phyloP scores from a whole-genome alignment of 495 filamentous ascomycete genomes.

The Penicillium samsonianum region DNA sequence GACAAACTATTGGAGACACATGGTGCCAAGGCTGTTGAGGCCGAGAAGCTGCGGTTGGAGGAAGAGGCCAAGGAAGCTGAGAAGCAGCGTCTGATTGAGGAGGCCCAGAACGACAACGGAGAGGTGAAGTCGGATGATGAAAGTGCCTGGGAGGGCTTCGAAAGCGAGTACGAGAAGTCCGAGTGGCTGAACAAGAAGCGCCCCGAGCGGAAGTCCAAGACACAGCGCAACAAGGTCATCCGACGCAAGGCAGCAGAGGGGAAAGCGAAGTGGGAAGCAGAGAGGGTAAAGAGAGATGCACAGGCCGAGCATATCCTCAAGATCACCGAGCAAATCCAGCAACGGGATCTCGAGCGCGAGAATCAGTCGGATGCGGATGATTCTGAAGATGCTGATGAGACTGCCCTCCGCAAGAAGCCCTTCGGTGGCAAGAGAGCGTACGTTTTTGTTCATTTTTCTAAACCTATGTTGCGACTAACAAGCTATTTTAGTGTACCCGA shows the following conservation, averaged over 20 bases:
- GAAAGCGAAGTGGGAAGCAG: constrained; percentile 65
- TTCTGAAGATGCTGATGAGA: constrained; percentile 52
- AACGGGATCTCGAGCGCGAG: constrained; percentile 53
- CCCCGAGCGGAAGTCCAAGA: constrained; percentile 78
- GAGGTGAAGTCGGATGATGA: constrained; percentile 77
- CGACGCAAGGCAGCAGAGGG: constrained; percentile 84
- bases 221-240: constrained; percentile 83
- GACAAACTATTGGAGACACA: constrained; percentile 69
- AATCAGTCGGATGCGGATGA: constrained; percentile 55
- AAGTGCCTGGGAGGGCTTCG: constrained; percentile 84
- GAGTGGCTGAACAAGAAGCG: constrained; percentile 68
- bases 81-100: constrained; percentile 50
- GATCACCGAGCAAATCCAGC: constrained; percentile 62
- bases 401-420: constrained; percentile 67
- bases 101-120: constrained; percentile 66
- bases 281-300: constrained; percentile 66
- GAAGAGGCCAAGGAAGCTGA: constrained; percentile 65
- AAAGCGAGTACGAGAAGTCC: constrained; percentile 65
- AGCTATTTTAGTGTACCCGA: constrained; percentile 60
- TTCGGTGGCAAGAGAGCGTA: constrained; percentile 70
- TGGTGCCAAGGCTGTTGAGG: constrained; percentile 73
- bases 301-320: constrained; percentile 65
- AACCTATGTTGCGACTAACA: constrained; percentile 26
- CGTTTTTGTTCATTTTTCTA: constrained; percentile 25
- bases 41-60: constrained; percentile 74